These are phyloP conservation scores for Chalciporus sphaerocephalus DNA, from an alignment of 768 basidiomycete genomes.

Conservation along the genomic window DNA sequence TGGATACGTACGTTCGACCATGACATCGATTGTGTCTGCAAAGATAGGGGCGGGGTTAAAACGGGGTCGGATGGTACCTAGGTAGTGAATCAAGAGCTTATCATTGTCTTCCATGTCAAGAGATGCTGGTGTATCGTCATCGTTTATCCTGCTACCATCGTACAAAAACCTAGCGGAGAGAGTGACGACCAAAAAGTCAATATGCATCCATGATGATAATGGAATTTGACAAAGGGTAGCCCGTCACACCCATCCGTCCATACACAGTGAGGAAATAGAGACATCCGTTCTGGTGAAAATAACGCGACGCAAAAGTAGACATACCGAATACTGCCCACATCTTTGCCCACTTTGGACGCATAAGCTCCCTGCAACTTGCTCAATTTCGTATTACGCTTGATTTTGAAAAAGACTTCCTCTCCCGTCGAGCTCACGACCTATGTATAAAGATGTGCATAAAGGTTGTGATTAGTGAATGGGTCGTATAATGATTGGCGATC, in stretches of 20 bases:
- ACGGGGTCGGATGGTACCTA: neutral
- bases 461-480: neutral
- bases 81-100: constrained; percentile 32
- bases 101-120: constrained; percentile 91
- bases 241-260: too few species aligned
- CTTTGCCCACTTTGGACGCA: constrained; percentile 88
- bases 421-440: constrained; percentile 73
- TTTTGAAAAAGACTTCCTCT: constrained; percentile 96
- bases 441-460: neutral
- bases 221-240: neutral
- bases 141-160: constrained; percentile 80
- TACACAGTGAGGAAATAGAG: neutral
- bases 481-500: neutral
- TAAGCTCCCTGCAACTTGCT: constrained; percentile 92
- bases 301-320: constrained; percentile 24
- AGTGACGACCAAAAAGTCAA: neutral
- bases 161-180: constrained; percentile 72
- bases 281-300: neutral
- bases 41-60: neutral
- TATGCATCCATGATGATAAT: neutral
- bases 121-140: constrained; percentile 80
- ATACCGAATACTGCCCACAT: constrained; percentile 82
- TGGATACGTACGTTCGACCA: constrained; percentile 81
- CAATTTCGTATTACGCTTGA: constrained; percentile 88
- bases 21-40: constrained; percentile 89